Evolutionary conservation across 805 yeast genomes (phyloP).

Genomic region (Zygoascus bituminiphila): DNA sequence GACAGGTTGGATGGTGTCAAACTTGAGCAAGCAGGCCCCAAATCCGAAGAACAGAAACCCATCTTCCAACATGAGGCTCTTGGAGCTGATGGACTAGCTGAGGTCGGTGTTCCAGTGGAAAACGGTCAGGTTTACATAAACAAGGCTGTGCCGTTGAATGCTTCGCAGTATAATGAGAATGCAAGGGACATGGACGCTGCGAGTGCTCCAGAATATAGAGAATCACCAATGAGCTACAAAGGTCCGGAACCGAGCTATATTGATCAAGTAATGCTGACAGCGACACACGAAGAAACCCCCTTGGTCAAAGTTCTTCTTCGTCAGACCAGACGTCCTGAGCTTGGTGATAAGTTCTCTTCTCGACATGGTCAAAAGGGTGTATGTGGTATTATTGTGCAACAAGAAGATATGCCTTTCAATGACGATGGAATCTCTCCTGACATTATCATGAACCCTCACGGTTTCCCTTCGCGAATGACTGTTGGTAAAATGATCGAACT

Average conservation of each 20-base stretch:
- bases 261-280: constrained; percentile 97
- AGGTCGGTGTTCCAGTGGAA: constrained; percentile 83
- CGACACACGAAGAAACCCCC: constrained; percentile 91
- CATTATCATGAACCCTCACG: constrained; percentile 96
- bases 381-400: constrained; percentile 95
- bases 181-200: constrained; percentile 21
- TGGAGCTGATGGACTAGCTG: constrained; percentile 95
- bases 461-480: constrained; percentile 99
- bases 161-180: constrained; percentile 34
- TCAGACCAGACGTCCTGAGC: constrained; percentile 94
- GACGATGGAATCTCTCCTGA: constrained; percentile 97
- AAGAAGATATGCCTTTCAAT: constrained; percentile 96
- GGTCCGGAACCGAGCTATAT: constrained; percentile 94
- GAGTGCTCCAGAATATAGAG: constrained; percentile 53
- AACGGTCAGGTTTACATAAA: constrained; percentile 92
- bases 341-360: constrained; percentile 95
- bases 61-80: constrained; percentile 78
- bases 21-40: constrained; percentile 38
- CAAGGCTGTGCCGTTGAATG: constrained; percentile 77
- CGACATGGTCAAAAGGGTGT: constrained; percentile 99
- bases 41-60: constrained; percentile 36
- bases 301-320: constrained; percentile 83
- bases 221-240: constrained; percentile 83
- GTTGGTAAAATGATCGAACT: constrained; percentile 98
- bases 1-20: constrained; percentile 91